phyloP scores from a whole-genome alignment of 495 filamentous ascomycete species.

The Podospora comata region DNA sequence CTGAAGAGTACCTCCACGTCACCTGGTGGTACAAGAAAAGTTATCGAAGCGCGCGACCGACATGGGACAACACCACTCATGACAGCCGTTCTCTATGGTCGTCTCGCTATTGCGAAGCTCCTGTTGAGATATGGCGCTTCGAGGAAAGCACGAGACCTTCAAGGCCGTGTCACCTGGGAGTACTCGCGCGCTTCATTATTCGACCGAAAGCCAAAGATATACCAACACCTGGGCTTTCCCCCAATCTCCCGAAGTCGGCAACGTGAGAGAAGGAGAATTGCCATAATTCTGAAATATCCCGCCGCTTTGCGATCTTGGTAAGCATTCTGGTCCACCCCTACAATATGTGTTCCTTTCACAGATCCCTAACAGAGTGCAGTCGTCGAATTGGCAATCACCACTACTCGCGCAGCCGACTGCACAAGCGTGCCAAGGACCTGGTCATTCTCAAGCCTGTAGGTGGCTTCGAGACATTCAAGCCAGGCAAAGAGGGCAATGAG shows the following conservation, averaged over 20 bases:
- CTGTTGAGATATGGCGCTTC: conserved; percentile 6
- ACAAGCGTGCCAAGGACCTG: neutral
- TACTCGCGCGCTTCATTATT: neutral
- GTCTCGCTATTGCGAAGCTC: neutral
- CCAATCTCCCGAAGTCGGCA: neutral
- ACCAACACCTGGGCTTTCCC: neutral
- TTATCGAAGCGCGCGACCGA: neutral
- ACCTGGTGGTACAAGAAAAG: neutral
- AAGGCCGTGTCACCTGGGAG: neutral
- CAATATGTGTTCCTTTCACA: neutral
- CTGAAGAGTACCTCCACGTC: neutral
- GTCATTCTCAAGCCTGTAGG: conserved; percentile 1
- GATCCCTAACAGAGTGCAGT: neutral
- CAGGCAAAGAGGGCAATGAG: neutral
- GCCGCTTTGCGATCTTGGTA: conserved; percentile 15
- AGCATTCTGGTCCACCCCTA: neutral
- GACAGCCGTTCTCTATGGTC: conserved; percentile 14
- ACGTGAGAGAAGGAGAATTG: neutral
- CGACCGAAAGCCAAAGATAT: neutral
- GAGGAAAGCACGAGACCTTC: neutral
- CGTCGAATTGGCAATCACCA: neutral
- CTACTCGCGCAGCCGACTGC: neutral
- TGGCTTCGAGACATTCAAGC: neutral
- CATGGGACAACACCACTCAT: conserved; percentile 15
- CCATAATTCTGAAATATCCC: conserved; percentile 7